Evolutionary conservation across 2,329 filamentous ascomycete species (phyloP), one percentile per base, ranked within the genome.

Genomic region (Colletotrichum tanaceti): DNA sequence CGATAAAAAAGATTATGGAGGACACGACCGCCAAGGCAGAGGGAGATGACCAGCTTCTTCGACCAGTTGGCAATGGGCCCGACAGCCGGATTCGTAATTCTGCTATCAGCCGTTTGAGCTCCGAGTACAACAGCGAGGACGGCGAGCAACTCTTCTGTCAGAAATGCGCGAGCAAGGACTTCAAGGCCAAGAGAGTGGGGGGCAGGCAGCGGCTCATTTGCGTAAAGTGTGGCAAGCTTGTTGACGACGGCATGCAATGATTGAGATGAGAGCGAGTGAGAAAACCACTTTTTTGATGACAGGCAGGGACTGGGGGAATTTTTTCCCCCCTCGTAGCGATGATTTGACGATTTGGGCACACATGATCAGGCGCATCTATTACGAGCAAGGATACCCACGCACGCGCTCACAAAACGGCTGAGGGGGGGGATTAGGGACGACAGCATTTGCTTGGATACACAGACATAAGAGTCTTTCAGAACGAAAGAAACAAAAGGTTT

Each of bases 191-290:
- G 72, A 87, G 85, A 68, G 79, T 84, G 4, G 83, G 81, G 35
- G 84, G 84, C 9, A 82, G 81, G 60, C 86, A 88, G 74, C 83
- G 82, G 68, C 77, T 92, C 71, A 83, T 89, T n/a, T 93, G 90
- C 76, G 84, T 84, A 43, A 83, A 81, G 53, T 93, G 84, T 71
- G 84, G 84, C 3, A 76, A 73, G 50, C 65, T 74, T 11, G 72
- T 73, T 20, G 71, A 73, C 16, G 65, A 71, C 14, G 54, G 43
- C 43, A 57, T 60, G 28, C 49, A 52, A 57, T 16, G 5, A 32
- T 22, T 10, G 38, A 57, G 38, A 44, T 41, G 39, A n/a, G n/a
- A 28, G 43, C 32, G 32, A 22, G n/a, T n/a, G 32, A 50, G n/a
- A 38, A 24, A 18, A 2, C 5, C 1, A 13, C 16, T 46, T 41